phyloP scores from a whole-genome alignment of 169 alveolate species.

The Blepharisma undulans region DNA sequence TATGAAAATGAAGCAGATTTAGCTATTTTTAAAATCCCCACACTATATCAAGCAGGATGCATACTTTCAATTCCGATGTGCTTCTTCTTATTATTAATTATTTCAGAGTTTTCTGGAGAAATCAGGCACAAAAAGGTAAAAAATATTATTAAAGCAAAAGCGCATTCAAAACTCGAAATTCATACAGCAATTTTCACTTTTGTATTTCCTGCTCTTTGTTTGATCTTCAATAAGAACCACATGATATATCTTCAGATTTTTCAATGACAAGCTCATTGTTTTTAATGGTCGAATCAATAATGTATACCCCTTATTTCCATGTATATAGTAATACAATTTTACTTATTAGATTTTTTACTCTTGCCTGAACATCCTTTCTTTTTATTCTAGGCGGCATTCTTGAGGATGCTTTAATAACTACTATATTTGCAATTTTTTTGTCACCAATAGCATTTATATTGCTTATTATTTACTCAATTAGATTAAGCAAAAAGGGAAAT shows the following conservation, averaged over 20 bases:
- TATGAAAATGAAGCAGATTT: neutral
- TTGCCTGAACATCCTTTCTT: neutral
- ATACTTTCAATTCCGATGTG: neutral
- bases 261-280: neutral
- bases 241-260: neutral
- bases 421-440: neutral
- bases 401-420: too few species aligned
- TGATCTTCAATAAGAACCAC: neutral
- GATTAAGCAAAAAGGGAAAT: neutral
- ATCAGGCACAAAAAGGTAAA: neutral
- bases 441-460: neutral
- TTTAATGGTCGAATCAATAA: neutral
- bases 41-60: neutral
- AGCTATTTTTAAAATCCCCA: neutral
- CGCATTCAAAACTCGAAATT: neutral
- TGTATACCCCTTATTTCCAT: neutral
- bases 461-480: neutral
- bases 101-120: neutral
- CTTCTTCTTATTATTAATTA: too few species aligned
- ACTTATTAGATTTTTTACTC: too few species aligned
- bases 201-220: neutral
- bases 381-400: neutral
- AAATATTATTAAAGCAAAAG: neutral
- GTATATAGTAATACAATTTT: neutral
- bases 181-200: neutral